These are phyloP conservation scores for Neurospora sp. DNA, from an alignment of 495 filamentous ascomycete genomes.

Conservation along the genomic window DNA sequence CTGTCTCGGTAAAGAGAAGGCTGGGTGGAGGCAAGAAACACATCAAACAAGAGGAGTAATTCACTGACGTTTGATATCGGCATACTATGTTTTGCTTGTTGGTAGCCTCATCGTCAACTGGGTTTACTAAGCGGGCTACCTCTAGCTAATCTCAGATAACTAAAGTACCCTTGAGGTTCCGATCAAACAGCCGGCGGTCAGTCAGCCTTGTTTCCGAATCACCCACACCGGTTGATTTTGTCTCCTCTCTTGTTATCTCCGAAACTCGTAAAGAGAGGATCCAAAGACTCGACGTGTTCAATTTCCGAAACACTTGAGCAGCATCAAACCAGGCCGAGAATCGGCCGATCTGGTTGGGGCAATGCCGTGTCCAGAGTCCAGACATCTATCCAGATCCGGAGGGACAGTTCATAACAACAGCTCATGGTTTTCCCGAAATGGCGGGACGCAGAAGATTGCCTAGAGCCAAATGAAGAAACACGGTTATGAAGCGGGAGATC, in stretches of 20 bases:
- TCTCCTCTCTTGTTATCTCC: background rate
- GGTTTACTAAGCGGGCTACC: too few species aligned
- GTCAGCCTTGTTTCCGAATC: background rate
- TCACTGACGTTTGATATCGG: background rate
- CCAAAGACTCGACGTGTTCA: background rate
- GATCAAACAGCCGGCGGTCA: background rate
- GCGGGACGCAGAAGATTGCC: background rate
- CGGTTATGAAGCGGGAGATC: background rate
- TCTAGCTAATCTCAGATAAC: too few species aligned
- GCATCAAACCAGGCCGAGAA: background rate
- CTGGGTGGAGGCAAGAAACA: background rate
- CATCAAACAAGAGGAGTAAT: background rate
- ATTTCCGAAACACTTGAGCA: background rate
- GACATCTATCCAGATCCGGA: background rate
- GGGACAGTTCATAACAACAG: background rate
- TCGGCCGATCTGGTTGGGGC: background rate
- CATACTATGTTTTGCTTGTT: background rate
- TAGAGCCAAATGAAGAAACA: background rate
- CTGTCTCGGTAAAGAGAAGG: background rate
- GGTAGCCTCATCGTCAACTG: background rate
- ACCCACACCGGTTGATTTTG: background rate
- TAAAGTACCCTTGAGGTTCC: too few species aligned
- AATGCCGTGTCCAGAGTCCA: background rate
- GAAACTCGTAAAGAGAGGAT: background rate
- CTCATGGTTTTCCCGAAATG: background rate